Evolutionary conservation across 495 filamentous ascomycete genomes (phyloP), one percentile per base, ranked within the genome.

Genomic region (Xylaria cubensis): DNA sequence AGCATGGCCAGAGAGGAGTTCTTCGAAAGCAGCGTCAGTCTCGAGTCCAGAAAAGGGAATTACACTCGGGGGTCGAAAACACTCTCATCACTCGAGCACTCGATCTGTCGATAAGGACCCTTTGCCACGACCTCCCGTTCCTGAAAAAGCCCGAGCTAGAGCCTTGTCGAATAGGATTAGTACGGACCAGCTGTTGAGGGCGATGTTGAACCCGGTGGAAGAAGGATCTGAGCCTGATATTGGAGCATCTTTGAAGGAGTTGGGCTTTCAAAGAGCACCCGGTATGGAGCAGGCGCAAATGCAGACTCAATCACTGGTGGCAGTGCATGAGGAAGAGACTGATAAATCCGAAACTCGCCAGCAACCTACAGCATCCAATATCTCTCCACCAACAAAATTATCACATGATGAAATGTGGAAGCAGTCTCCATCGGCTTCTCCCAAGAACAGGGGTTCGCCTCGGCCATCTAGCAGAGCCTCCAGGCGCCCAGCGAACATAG

Each of bases 1-100:
- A 46, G 70, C 50, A 55, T 73, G 67, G 72, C 69, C 70, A 41
- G 72, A 70, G 44, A 72, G 67, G 66, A 69, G 5, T 36, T 74
- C 74, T 17, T 76, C 70, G 44, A 73, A 71, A 64, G 51, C 53
- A 15, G 70, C 21, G 5, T 32, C 15, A 17, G 29, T n/a, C n/a
- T 59, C 67, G 5, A 39, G 17, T 26, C 15, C 44, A 21, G 53
- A 48, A 36, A 46, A 42, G 10, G 21, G 36, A 32, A 15, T 9
- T 61, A 10, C 21, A 19, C 4, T 15, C 24, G 44, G 24, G 24
- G 36, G 58, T 21, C 15, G 6, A 21, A 29, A 29, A 32, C 36
- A 13, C 21, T 41, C 58, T 5, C 32, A 34, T 63, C 58, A 19
- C n/a, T 48, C 44, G n/a, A 19, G 7, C 19, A 17, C 55, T 51